These are phyloP conservation scores for Suillus sp. DNA, from an alignment of 768 basidiomycete species.

Conservation along the genomic window DNA sequence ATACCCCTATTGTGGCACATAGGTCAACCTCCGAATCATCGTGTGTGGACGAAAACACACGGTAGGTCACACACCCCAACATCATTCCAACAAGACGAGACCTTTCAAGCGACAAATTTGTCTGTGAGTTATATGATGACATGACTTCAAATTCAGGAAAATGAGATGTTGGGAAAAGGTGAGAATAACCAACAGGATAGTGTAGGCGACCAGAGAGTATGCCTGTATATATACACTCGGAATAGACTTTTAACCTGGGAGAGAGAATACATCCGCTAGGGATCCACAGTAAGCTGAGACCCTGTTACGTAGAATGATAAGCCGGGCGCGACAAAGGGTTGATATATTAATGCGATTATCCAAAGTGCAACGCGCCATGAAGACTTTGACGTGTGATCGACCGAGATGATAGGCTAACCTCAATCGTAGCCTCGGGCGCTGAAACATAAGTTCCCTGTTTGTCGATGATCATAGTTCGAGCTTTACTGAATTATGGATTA, in stretches of 20 bases:
- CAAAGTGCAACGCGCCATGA: background rate
- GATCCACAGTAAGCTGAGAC: background rate
- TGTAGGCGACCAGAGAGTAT: background rate
- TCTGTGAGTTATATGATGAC: background rate
- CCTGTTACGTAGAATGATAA: background rate
- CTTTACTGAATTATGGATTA: background rate
- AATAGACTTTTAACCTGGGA: background rate
- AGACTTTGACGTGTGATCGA: background rate
- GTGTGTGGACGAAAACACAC: background rate
- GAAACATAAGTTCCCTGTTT: background rate
- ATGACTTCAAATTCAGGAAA: background rate
- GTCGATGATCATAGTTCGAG: background rate
- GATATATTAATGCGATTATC: background rate
- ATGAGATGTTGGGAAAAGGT: background rate
- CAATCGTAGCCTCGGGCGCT: background rate
- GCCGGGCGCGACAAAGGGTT: background rate
- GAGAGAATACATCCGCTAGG: background rate
- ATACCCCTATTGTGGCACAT: background rate
- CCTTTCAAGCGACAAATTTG: background rate
- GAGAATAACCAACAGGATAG: background rate
- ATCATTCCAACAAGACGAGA: background rate
- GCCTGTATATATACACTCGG: background rate
- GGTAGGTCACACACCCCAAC: background rate
- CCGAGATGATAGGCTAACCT: background rate
- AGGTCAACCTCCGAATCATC: background rate